phyloP scores from a whole-genome alignment of 805 yeast species.

The Cyberlindnera bimundalis region DNA sequence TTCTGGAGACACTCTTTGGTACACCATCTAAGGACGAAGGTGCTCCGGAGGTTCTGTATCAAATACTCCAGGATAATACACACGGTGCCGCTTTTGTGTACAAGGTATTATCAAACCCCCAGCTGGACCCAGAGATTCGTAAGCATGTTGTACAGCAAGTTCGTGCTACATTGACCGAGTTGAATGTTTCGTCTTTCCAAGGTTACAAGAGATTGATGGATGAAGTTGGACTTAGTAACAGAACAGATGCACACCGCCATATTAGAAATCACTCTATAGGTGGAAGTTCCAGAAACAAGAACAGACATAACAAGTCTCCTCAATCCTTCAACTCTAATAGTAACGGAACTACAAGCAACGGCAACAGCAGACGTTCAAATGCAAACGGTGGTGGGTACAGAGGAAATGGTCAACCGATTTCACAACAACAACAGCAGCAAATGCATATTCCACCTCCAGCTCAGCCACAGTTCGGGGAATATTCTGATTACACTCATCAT shows the following conservation, averaged over 20 bases:
- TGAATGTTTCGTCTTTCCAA: conserved; percentile 54
- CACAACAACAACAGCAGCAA: conserved; percentile 4
- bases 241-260: conserved; percentile 21
- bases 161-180: conserved; percentile 56
- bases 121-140: conserved; percentile 53
- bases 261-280: conserved; percentile 26
- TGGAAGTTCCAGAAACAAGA: conserved; percentile 15
- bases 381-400: conserved; percentile 11
- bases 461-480: conserved; percentile 11
- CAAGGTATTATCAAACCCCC: conserved; percentile 73
- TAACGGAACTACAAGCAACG: neutral
- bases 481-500: conserved; percentile 3
- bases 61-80: conserved; percentile 59
- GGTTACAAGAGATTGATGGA: conserved; percentile 85
- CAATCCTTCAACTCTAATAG: conserved; percentile 5
- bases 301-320: conserved; percentile 22
- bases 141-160: conserved; percentile 59
- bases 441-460: conserved; percentile 9
- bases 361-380: conserved; percentile 13
- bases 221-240: conserved; percentile 68
- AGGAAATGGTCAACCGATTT: conserved; percentile 4
- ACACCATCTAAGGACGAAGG: conserved; percentile 32
- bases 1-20: conserved; percentile 68
- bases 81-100: conserved; percentile 77
- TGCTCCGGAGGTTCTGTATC: conserved; percentile 44